Evolutionary conservation across 371 early-diverging fungal species (phyloP).

Genomic region (Chytridiales sp.): DNA sequence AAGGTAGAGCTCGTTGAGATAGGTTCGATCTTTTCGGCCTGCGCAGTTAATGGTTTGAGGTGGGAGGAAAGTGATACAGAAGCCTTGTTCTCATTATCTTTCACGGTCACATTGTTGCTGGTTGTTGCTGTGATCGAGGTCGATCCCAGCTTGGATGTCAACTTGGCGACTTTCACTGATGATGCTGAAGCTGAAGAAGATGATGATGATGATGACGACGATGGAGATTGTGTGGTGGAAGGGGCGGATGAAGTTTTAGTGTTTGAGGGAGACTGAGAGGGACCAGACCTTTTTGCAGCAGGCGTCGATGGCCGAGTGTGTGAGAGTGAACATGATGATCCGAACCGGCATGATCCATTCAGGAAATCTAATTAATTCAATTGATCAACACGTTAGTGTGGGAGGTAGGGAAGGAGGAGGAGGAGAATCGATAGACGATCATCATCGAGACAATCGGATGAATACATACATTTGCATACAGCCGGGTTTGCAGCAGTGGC

Average conservation of each 20-base stretch:
- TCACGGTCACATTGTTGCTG: background rate
- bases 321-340: slow-evolving; percentile 19
- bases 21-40: background rate
- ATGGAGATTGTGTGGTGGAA: background rate
- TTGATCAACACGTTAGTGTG: background rate
- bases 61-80: background rate
- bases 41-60: background rate
- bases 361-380: slow-evolving; percentile 14
- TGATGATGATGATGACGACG: background rate
- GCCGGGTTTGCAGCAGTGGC: background rate
- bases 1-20: background rate
- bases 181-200: background rate
- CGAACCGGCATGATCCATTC: slow-evolving; percentile 31
- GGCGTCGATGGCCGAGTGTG: slow-evolving; percentile 15
- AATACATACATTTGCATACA: background rate
- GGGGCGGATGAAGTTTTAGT: background rate
- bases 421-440: background rate
- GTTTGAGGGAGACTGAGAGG: background rate
- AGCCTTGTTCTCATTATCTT: background rate
- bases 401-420: no score
- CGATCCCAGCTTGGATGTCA: background rate
- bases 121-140: background rate
- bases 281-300: background rate
- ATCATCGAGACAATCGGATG: background rate
- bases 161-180: background rate